Base-by-base conservation (phyloP, 129 eudicot species). In the Erigeron canadensis region DNA sequence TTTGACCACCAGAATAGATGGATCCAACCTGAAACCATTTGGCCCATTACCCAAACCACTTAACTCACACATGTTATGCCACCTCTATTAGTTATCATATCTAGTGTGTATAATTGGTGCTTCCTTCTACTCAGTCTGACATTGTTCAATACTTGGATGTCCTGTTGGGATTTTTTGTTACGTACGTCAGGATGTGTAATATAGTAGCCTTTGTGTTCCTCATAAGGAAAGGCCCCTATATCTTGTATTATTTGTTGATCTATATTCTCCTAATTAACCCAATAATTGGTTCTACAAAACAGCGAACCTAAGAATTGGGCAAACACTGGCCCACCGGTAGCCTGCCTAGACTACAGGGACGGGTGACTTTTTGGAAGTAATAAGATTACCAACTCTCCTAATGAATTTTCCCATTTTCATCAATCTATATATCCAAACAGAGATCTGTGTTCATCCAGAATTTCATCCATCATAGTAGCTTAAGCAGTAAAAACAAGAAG, bases 301-400 rank as follows among this genome's bases (percentile, higher is more conserved):
- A 12, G 51, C 61, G 6, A 61, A 5, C 69, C 45, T 60, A 28
- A 23, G 9, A 28, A 47, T 28, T 34, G 45, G 48, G 46, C 60
- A 48, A 11, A 37, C 12, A 18, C 23, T 59, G 11, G 60, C 47
- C 59, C 46, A 61, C 59, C 46, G 77, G 48, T 68, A 72, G 50
- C 2, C 37, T 60, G 1, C 50, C 61, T 46, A 60, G 47, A 47
- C 47, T 44, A 23, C 9, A 51, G 28, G 15, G 16, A 7, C 11
- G 7, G 46, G 72, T 23, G 61, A 48, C 72, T 60, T 28, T 34
- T 46, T n/a, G n/a, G n/a, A 59, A 72, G 61, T 63, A 63, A 15
- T 22, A 62, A n/a, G n/a, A n/a, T n/a, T n/a, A n/a, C n/a, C n/a
- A n/a, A n/a, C n/a, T n/a, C n/a, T n/a, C n/a, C n/a, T n/a, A n/a